Evolutionary conservation across 495 filamentous ascomycete species (phyloP), one percentile per base, ranked within the genome.

Genomic region (Symbiotaphrina buchneri): DNA sequence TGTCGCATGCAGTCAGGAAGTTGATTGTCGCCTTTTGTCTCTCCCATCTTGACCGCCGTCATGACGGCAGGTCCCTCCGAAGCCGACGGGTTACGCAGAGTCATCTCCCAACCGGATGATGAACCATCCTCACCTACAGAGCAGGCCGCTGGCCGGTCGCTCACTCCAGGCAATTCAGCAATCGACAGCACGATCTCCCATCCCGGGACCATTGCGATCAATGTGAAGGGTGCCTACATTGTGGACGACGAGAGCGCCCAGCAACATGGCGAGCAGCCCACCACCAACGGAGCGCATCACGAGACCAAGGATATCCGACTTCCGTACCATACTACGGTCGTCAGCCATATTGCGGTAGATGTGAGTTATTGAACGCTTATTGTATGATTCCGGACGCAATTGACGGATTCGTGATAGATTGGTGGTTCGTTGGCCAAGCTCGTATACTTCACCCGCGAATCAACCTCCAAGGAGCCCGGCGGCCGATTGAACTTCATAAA

Each of bases 341-440:
- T 97, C 27, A 92, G 82, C 54, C 87, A 97, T 62, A 76, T 97
- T 28, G 87, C 87, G 34, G 71, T 93, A 34, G 87, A 97, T 68
- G 82, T 90, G 64, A 53, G 76, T 56, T 18, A 26, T 7, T 6
- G 21, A 27, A 3, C 21, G 10, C 5, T 10, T 13, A 19, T 7
- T 3, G 16, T n/a, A n/a, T 17, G 14, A 13, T 25, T 36, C 33
- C 35, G 30, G 26, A 24, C 22, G 27, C 25, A 48, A 45, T 49
- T 48, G 47, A 45, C 50, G 33, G 39, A 21, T 25, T 37, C 17
- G 34, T 31, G 14, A 13, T 48, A 92, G 82, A 97, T 97, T 40
- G 87, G 87, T 28, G 87, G 87, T 39, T 83, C 84, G 3, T 61
- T 97, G 18, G 82, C 82, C 27, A 97, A 97, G 56, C 61, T 95